Evolutionary conservation across 352 stramenopile species (phyloP), one percentile per base, ranked within the genome.

Genomic region (Phytophthora pseudosyringae): DNA sequence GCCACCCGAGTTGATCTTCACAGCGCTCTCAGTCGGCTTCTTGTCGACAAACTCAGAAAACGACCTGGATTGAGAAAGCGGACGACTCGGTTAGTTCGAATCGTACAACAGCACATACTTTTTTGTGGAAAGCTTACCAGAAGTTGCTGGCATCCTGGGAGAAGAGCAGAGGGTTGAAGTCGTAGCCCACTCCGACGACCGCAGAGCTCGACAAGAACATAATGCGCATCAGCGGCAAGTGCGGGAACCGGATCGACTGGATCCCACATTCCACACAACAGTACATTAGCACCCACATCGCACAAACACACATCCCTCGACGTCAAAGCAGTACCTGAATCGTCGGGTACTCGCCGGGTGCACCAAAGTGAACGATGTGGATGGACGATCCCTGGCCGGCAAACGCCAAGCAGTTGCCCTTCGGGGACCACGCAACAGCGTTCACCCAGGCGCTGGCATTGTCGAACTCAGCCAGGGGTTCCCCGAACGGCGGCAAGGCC

Each of bases 101-200:
- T 29, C 44, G 18, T 15, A 29, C 15, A 53, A 18, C 51, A 33
- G 4, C n/a, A 50, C 33, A 59, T n/a, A n/a, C n/a, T 39, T 11
- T 33, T 52, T 63, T n/a, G 55, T 5, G 18, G 67, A 15, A 43
- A 47, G 13, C 54, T 40, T 64, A 88, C 88, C 88, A 95, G 57
- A 91, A 95, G 59, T 86, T 84, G 45, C 76, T 93, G 41, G 54
- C 69, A 57, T 93, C 78, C 33, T 87, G 78, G 21, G 80, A 78
- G 61, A 98, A 98, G 25, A 98, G 60, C 40, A 97, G 61, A 16
- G 95, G 86, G 70, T 98, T 98, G 61, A 98, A 98, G 63, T 98
- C 93, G 70, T 97, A 90, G 26, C 94, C 94, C 15, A 78, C 90
- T 11, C 90, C 94, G 15, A 97, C 84, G 5, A 98, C 74, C 56